phyloP scores from a whole-genome alignment of 2,329 filamentous ascomycete species.

The Talaromyces sp. region DNA sequence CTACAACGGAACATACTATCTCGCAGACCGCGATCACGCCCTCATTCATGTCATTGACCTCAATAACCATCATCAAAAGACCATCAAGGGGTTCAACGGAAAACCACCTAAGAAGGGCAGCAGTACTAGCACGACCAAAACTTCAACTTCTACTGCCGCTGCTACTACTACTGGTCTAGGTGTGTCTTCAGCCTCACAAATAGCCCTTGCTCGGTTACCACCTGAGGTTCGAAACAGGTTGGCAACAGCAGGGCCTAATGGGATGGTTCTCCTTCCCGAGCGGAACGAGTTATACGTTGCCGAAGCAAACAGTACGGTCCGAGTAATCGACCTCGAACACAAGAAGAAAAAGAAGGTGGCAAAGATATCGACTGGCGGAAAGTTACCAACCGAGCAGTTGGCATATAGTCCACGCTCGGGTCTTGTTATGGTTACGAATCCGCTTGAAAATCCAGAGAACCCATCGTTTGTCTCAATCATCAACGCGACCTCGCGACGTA shows the following conservation, averaged over 20 bases:
- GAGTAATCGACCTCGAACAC: neutral
- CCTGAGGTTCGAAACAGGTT: neutral
- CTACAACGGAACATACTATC: conserved; percentile 3
- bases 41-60: conserved; percentile 6
- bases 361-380: neutral
- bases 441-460: neutral
- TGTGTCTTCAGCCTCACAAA: neutral
- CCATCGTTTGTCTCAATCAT: neutral
- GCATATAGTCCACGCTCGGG: neutral
- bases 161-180: neutral
- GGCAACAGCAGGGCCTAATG: neutral
- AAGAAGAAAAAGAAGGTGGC: neutral
- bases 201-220: neutral
- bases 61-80: neutral
- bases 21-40: neutral
- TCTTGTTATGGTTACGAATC: neutral
- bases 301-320: neutral
- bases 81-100: neutral
- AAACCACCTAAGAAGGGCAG: neutral
- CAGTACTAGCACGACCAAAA: neutral
- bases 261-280: neutral
- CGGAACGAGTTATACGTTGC: neutral
- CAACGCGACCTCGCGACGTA: neutral
- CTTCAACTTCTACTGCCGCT: neutral
- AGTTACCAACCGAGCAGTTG: neutral